Evolutionary conservation across 2,329 filamentous ascomycete genomes (phyloP), one percentile per base, ranked within the genome.

Genomic region (Plenodomus tracheiphilus): DNA sequence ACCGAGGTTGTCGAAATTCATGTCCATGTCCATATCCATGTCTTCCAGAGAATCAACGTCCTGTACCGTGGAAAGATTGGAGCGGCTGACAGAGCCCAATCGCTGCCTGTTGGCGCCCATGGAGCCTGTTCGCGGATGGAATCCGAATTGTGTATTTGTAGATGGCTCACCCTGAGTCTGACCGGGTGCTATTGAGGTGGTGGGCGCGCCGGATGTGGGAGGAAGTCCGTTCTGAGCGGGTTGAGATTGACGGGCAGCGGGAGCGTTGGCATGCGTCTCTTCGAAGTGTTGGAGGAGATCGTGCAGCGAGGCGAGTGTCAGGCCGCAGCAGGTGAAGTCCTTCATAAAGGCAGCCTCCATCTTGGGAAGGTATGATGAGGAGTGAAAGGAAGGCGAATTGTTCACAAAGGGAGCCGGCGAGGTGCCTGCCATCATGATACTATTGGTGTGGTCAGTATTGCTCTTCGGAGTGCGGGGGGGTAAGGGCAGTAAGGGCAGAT

Each of bases 281-380:
- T 99, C 94, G 70, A 97, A 99, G 73, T 99, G 94, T 69, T 96
- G 91, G 39, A 99, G 79, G 39, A 99, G 81, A 69, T 97, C 94
- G 75, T 99, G 94, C 61, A 99, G 83, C 42, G 92, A 95, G 19
- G 92, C 88, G 59, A 97, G 82, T 25, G 87, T 93, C 64, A 90
- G 84, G 65, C 91, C 91, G 75, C 94, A 99, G 77, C 94, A 99
- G 43, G 88, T 88, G 75, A 97, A 97, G 76, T 97, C 92, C 74
- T 88, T 88, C 90, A 97, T 95, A 73, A 97, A 99, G 68, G 93
- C 94, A 53, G 93, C 93, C 74, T 99, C 94, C 68, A 97, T 85
- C 74, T 96, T 97, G 9, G 92, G 93, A 1, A 97, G 83, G 70
- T 97, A 97, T 20, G 94, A 97, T 6, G 92, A 96, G 1, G 93